Base-by-base conservation (phyloP, 805 yeast genomes). In the Saturnispora zaruensis region DNA sequence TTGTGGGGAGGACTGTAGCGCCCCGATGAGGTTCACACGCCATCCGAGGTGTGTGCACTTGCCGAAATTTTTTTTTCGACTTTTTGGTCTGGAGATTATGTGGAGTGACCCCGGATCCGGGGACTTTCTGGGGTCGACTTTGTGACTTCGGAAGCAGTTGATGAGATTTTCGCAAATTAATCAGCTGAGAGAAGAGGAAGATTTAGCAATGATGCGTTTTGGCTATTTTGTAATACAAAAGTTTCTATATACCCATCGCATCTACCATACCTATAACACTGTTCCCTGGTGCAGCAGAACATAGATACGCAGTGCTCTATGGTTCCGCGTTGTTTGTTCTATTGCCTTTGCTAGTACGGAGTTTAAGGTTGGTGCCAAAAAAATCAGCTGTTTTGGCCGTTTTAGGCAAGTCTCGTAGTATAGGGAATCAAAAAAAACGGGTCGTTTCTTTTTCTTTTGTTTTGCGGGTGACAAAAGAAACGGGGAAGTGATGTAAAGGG, bases 101-200 rank as follows among this genome's bases (percentile, higher is more conserved):
- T 41, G 44, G 44, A 41, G 32, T 41, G 32, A 25, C 44, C 32
- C 28, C 28, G 44, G 44, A 41, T 41, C 32, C n/a, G 44, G 44
- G 44, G 32, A 11, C 21, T n/a, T 41, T 41, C 32, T 41, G 44
- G 44, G 44, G 44, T 25, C 16, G 13, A 7, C n/a, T n/a, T n/a
- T n/a, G n/a, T n/a, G n/a, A n/a, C n/a, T n/a, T n/a, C n/a, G n/a
- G n/a, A n/a, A n/a, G n/a, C n/a, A n/a, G n/a, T n/a, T n/a, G n/a
- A n/a, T n/a, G n/a, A n/a, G n/a, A n/a, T n/a, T n/a, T n/a, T n/a
- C n/a, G n/a, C n/a, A n/a, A n/a, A n/a, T n/a, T n/a, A n/a, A n/a
- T 28, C 32, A 28, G 14, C 32, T 28, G 32, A 28, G 32, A 11
- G 4, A 28, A 5, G 32, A 25, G 14, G 13, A 14, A 5, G 32